Conservation (phyloP, 2,329 filamentous ascomycete species). For the Exophiala lecanii-corni region DNA sequence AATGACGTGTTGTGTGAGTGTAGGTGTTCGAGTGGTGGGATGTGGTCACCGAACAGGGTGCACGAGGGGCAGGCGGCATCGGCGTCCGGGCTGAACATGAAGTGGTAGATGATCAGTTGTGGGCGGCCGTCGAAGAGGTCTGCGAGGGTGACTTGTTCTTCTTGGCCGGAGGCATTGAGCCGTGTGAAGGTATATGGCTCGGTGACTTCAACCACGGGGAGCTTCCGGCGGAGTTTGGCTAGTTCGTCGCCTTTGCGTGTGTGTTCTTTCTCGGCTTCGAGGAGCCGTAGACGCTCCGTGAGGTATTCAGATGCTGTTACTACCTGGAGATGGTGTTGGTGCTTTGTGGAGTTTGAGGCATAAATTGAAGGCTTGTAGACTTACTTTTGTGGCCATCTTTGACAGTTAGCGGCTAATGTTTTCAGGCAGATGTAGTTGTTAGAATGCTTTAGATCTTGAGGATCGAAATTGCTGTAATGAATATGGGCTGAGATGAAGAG, state of each 20-base stretch:
- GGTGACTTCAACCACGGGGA: constrained; percentile 40
- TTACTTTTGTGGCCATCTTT: too few relatives aligned
- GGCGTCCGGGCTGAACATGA: constrained; percentile 41
- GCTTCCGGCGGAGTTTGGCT: constrained; percentile 17
- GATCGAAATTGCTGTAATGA: too few relatives aligned
- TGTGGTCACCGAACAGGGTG: constrained; percentile 36
- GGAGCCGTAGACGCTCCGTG: constrained; percentile 16
- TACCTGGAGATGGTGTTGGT: constrained; percentile 4
- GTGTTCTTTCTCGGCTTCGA: constrained; percentile 19
- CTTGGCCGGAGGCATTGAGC: constrained; percentile 6
- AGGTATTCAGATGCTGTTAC: constrained; percentile 10
- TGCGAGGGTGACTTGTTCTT: constrained; percentile 18
- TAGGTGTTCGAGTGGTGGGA: constrained; percentile 38
- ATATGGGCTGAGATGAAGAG: too few relatives aligned
- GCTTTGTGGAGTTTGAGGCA: too few relatives aligned
- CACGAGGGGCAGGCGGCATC: constrained; percentile 39
- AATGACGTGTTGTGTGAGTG: constrained; percentile 36
- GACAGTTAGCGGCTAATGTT: too few relatives aligned
- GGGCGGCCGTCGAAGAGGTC: constrained; percentile 29
- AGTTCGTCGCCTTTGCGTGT: constrained; percentile 18
- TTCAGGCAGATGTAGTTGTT: too few relatives aligned
- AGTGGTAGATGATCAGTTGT: constrained; percentile 40
- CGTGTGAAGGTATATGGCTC: constrained; percentile 35
- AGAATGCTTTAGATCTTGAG: too few relatives aligned
- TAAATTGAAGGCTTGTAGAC: too few relatives aligned